These are phyloP conservation scores for Graphilbum sp. DNA, from an alignment of 2,329 filamentous ascomycete species.

Conservation along the genomic window DNA sequence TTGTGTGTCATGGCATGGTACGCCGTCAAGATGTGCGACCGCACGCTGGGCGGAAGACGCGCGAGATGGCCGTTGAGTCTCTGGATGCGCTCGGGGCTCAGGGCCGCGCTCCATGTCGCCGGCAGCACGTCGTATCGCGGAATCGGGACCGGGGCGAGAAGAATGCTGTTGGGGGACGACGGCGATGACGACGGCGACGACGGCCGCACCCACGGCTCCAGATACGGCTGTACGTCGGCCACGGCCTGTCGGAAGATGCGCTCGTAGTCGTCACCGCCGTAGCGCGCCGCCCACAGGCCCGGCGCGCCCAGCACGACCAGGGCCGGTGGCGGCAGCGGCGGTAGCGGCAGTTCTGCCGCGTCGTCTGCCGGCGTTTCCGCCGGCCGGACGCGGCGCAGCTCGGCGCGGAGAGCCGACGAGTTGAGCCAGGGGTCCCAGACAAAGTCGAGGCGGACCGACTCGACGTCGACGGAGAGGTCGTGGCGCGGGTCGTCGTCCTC, in stretches of 20 bases:
- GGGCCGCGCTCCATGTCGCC: slow-evolving; percentile 21
- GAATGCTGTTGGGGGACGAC: slow-evolving; percentile 10
- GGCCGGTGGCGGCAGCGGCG: slow-evolving; percentile 27
- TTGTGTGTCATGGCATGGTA: slow-evolving; percentile 30
- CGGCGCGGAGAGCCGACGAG: slow-evolving; percentile 23
- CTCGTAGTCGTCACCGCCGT: slow-evolving; percentile 28
- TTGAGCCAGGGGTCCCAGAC: slow-evolving; percentile 49
- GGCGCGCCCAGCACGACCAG: slow-evolving; percentile 35
- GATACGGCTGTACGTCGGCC: slow-evolving; percentile 22
- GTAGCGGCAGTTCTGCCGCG: slow-evolving; percentile 12
- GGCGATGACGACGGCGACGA: slow-evolving; percentile 4
- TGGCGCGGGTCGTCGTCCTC: slow-evolving; percentile 22
- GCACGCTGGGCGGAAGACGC: slow-evolving; percentile 21
- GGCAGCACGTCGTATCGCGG: slow-evolving; percentile 27
- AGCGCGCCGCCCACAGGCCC: slow-evolving; percentile 37
- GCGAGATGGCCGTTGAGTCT: slow-evolving; percentile 36
- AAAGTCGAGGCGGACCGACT: slow-evolving; percentile 33
- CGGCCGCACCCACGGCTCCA: slow-evolving; percentile 7
- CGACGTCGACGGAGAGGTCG: slow-evolving; percentile 26
- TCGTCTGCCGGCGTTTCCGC: slow-evolving; percentile 5
- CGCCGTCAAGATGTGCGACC: slow-evolving; percentile 30
- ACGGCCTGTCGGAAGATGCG: slow-evolving; percentile 28
- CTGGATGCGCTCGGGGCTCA: slow-evolving; percentile 30
- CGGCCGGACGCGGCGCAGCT: slow-evolving; percentile 19
- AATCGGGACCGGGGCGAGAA: slow-evolving; percentile 20